Percentiles rank a stretch among this genome's conserved stretches.
Conservation (phyloP, 202 grass and related monocot species). For the Schoenoplectus triqueter region DNA sequence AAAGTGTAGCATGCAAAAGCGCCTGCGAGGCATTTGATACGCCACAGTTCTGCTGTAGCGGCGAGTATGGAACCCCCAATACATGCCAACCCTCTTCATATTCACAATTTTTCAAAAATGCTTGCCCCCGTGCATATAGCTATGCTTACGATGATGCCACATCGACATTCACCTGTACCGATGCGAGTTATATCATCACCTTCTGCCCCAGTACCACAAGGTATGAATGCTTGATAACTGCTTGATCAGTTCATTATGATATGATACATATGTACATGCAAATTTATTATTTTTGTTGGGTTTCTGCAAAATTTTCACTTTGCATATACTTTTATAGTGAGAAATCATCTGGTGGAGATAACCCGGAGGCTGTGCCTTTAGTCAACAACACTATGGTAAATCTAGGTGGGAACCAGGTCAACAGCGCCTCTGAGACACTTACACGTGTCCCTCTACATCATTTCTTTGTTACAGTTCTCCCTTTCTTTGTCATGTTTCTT, state of each 20-base stretch:
- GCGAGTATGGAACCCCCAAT: slow-evolving; percentile 64
- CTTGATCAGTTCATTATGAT: not conserved
- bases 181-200: slow-evolving; percentile 72
- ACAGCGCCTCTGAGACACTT: slow-evolving; percentile 7
- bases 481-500: not conserved
- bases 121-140: slow-evolving; percentile 81
- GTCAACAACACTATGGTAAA: slow-evolving; percentile 52
- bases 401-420: slow-evolving; percentile 49
- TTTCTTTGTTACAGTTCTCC: not conserved
- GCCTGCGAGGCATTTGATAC: slow-evolving; percentile 83
- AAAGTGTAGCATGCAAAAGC: slow-evolving; percentile 71
- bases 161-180: slow-evolving; percentile 84
- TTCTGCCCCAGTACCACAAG: slow-evolving; percentile 83
- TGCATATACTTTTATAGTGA: slow-evolving; percentile 41
- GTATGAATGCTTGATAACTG: slow-evolving; percentile 26
- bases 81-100: slow-evolving; percentile 75
- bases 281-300: not conserved
- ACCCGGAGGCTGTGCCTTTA: slow-evolving; percentile 49
- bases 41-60: slow-evolving; percentile 81
- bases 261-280: not conserved
- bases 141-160: slow-evolving; percentile 92
- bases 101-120: slow-evolving; percentile 87
- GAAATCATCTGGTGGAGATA: slow-evolving; percentile 49
- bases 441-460: not conserved
- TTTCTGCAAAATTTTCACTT: not conserved